Percentiles rank a stretch among this genome's conserved stretches.
phyloP scores from a whole-genome alignment of 2,329 filamentous ascomycete species.

The Beauveria scarabaeidicola region DNA sequence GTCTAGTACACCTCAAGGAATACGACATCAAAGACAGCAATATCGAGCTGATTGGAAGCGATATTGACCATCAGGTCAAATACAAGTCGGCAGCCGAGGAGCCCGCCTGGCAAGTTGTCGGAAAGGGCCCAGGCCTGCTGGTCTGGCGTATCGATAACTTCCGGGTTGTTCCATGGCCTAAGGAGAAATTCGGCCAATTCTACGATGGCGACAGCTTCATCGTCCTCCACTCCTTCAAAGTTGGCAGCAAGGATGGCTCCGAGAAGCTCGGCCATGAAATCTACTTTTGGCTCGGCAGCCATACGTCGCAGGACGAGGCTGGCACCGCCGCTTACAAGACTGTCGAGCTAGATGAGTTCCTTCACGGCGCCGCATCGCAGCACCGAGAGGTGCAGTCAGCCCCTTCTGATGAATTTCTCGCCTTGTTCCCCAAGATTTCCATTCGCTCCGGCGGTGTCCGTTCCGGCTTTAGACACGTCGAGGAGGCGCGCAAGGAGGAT shows the following conservation, averaged over 20 bases:
- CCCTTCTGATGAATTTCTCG: slow-evolving; percentile 51
- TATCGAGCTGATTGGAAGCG: slow-evolving; percentile 54
- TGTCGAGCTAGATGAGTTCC: slow-evolving; percentile 60
- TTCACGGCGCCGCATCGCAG: slow-evolving; percentile 53
- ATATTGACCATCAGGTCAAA: slow-evolving; percentile 60
- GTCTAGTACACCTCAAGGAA: slow-evolving; percentile 53
- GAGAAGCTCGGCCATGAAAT: slow-evolving; percentile 51
- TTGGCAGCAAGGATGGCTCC: slow-evolving; percentile 33
- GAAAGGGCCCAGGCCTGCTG: slow-evolving; percentile 43
- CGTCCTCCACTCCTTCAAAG: slow-evolving; percentile 50
- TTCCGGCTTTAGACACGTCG: slow-evolving; percentile 57
- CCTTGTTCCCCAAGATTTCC: slow-evolving; percentile 51
- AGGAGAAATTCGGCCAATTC: slow-evolving; percentile 49
- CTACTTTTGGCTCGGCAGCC: slow-evolving; percentile 61
- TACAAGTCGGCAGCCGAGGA: slow-evolving; percentile 56
- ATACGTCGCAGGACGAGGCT: slow-evolving; percentile 60
- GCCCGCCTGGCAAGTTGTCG: slow-evolving; percentile 56
- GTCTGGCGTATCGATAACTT: slow-evolving; percentile 63
- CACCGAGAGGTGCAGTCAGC: slow-evolving; percentile 54
- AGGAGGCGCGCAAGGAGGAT: slow-evolving; percentile 34
- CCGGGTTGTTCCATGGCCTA: slow-evolving; percentile 53
- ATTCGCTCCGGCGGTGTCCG: slow-evolving; percentile 52
- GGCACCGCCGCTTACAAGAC: slow-evolving; percentile 64
- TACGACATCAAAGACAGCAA: slow-evolving; percentile 63
- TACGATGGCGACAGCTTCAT: slow-evolving; percentile 63